Conservation (phyloP, 108 stramenopile genomes). For the Skeletonema menzelii region DNA sequence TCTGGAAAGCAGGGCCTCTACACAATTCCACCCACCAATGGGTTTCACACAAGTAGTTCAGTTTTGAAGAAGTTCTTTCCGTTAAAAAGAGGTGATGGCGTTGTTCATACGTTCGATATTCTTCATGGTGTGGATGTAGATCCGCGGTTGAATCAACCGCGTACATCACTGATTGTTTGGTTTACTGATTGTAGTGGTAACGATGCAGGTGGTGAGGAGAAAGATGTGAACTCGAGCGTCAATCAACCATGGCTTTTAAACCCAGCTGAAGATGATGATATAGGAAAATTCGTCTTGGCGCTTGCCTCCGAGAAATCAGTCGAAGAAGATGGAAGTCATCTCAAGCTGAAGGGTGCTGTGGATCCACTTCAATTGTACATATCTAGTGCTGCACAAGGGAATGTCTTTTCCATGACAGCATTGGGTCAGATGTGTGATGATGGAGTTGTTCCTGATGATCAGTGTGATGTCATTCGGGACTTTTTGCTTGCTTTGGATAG, state of each 20-base stretch:
- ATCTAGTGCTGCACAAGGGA: conserved; percentile 55
- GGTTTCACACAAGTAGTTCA: conserved; percentile 42
- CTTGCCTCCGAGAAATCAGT: conserved; percentile 48
- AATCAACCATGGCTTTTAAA: conserved; percentile 53
- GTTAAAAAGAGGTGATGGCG: conserved; percentile 58
- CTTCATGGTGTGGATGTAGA: conserved; percentile 78
- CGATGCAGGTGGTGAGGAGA: not conserved
- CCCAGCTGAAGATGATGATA: conserved; percentile 42
- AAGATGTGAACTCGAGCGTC: not conserved
- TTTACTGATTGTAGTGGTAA: too few species aligned
- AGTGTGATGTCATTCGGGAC: conserved; percentile 3
- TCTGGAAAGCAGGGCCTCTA: conserved; percentile 64
- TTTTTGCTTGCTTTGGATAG: conserved; percentile 3
- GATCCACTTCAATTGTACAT: conserved; percentile 49
- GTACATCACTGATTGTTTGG: conserved; percentile 81
- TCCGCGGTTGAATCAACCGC: conserved; percentile 42
- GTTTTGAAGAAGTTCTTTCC: conserved; percentile 66
- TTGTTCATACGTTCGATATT: conserved; percentile 73
- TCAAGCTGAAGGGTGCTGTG: not conserved
- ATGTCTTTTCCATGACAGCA: conserved; percentile 61
- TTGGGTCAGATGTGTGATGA: conserved; percentile 59
- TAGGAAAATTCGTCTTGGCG: conserved; percentile 69
- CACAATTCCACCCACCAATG: conserved; percentile 26
- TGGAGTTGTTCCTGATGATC: conserved; percentile 9
- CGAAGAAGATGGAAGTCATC: not conserved